A percentile compares a stretch with the other conserved stretches of the same genome.
Evolutionary conservation across 2,329 filamentous ascomycete genomes (phyloP).

Genomic region (Trichophyton simii): DNA sequence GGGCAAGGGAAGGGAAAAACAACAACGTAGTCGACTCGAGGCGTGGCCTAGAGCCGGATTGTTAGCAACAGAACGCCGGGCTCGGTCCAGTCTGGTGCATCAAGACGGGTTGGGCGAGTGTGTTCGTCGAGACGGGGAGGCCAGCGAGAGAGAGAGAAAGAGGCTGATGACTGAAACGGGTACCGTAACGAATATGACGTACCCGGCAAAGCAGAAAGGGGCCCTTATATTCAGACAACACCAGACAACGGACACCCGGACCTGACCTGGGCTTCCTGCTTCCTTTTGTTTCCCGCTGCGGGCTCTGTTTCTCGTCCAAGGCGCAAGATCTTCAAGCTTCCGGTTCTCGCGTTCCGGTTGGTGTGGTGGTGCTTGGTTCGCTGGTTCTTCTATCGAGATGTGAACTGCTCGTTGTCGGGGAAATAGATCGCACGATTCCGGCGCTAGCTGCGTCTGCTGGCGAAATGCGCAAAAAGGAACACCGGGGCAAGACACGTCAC

Average conservation of each 20-base stretch:
- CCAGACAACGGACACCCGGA: not conserved
- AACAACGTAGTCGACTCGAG: not conserved
- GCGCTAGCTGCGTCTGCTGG: not conserved
- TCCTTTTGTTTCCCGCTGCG: not conserved
- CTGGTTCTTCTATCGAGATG: not conserved
- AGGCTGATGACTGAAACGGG: not conserved
- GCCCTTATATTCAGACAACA: not conserved
- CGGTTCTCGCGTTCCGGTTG: not conserved
- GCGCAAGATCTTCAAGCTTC: not conserved
- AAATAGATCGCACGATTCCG: constrained; percentile 3
- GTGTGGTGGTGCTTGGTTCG: not conserved
- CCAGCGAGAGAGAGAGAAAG: not conserved
- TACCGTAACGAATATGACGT: not conserved
- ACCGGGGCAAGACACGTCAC: not conserved
- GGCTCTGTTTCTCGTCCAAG: not conserved
- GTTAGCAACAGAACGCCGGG: not conserved
- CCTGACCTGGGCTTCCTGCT: not conserved
- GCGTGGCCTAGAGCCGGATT: not conserved
- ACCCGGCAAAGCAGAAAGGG: not conserved
- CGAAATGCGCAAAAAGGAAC: not conserved
- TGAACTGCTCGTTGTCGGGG: not conserved
- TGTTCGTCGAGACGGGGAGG: not conserved
- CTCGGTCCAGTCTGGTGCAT: not conserved
- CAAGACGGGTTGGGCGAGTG: not conserved
- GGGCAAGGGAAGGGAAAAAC: not conserved